phyloP scores from a whole-genome alignment of 805 yeast genomes.

The Sugiyamaella marilandica region DNA sequence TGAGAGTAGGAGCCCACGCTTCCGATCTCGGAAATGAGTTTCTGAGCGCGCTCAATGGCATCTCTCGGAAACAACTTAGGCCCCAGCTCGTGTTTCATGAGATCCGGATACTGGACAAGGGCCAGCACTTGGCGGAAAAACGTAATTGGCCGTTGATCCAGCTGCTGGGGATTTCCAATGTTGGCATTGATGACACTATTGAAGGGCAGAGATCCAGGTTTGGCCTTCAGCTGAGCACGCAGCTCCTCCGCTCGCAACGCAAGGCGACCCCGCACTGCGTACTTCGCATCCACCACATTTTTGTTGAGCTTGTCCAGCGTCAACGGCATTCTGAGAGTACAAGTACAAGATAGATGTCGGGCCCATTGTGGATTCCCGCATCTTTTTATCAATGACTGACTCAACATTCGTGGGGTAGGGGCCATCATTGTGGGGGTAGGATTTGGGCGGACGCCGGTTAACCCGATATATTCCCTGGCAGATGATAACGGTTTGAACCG shows the following conservation, averaged over 20 bases:
- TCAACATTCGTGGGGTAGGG: neutral
- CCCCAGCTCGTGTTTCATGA: slow-evolving; percentile 40
- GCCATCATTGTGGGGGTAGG: slow-evolving; percentile 1
- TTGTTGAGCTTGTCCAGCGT: slow-evolving; percentile 58
- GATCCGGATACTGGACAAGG: slow-evolving; percentile 75
- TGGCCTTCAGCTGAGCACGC: slow-evolving; percentile 47
- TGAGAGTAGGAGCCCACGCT: slow-evolving; percentile 94
- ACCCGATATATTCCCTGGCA: neutral
- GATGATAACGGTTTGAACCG: too few relatives aligned
- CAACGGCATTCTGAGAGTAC: slow-evolving; percentile 30
- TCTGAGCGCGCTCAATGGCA: slow-evolving; percentile 65
- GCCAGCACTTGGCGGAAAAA: slow-evolving; percentile 91
- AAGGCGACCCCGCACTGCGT: slow-evolving; percentile 92
- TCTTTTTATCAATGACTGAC: neutral
- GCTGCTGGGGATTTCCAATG: slow-evolving; percentile 97
- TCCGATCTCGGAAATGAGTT: slow-evolving; percentile 57
- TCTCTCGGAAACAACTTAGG: slow-evolving; percentile 51
- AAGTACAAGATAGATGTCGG: neutral
- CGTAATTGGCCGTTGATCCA: slow-evolving; percentile 91
- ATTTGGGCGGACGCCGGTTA: neutral
- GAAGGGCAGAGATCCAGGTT: slow-evolving; percentile 69
- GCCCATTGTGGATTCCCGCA: neutral
- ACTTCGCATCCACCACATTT: slow-evolving; percentile 76
- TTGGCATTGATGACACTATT: slow-evolving; percentile 78
- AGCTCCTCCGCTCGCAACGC: slow-evolving; percentile 93